Percentiles rank a stretch among this genome's conserved stretches.
phyloP scores from a whole-genome alignment of 176 grass and related monocot genomes.

The Hyparrhenia diplandra region DNA sequence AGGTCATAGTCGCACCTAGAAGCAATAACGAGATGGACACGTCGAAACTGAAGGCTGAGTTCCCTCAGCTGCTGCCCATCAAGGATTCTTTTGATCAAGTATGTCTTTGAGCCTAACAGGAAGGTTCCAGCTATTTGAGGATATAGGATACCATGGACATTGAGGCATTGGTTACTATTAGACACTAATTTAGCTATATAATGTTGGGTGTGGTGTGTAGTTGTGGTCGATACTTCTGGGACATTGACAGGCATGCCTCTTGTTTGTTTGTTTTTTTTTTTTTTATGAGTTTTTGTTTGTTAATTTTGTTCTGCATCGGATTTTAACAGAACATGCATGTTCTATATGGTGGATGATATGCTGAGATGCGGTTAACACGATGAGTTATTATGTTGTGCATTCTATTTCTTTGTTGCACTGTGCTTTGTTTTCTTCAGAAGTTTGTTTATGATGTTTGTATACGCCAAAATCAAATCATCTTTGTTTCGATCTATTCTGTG shows the following conservation, averaged over 20 bases:
- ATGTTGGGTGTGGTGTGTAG: background rate
- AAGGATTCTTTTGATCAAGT: conserved; percentile 68
- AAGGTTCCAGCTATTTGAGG: conserved; percentile 30
- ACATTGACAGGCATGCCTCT: background rate
- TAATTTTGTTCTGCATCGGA: background rate
- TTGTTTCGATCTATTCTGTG: background rate
- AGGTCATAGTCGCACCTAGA: conserved; percentile 62
- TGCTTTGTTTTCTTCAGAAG: background rate
- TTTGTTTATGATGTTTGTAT: background rate
- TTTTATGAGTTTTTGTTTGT: too few relatives aligned
- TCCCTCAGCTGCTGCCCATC: conserved; percentile 56
- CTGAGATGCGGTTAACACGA: background rate
- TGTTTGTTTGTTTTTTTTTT: too few relatives aligned
- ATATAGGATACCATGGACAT: background rate
- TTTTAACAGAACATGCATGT: background rate
- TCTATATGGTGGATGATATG: background rate
- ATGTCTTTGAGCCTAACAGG: conserved; percentile 72
- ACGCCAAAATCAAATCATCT: background rate
- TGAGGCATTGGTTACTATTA: background rate
- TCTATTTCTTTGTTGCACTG: background rate
- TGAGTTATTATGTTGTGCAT: background rate
- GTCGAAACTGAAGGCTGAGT: conserved; percentile 65
- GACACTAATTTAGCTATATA: background rate
- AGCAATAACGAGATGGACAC: conserved; percentile 82
- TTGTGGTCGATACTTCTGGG: background rate